Evolutionary conservation across 371 early-diverging fungal genomes (phyloP).

Genomic region (Mucor ambiguus): DNA sequence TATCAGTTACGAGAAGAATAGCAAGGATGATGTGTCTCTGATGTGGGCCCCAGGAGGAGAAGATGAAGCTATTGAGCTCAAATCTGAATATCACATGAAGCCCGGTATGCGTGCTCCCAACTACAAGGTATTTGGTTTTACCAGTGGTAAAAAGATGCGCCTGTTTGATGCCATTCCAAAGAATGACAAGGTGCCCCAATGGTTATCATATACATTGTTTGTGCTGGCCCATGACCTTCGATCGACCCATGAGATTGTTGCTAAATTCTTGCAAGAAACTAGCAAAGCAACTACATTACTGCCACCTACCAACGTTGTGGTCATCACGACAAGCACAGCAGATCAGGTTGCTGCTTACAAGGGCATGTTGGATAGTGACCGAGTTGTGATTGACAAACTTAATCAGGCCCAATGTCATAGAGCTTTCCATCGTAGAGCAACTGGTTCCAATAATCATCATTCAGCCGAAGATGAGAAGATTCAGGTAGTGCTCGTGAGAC

Average conservation of each 20-base stretch:
- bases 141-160: conserved; percentile 36
- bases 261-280: conserved; percentile 21
- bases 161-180: conserved; percentile 30
- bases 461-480: conserved; percentile 10
- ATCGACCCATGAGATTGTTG: conserved; percentile 13
- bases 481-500: conserved; percentile 33
- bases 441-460: neutral
- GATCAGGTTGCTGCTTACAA: conserved; percentile 25
- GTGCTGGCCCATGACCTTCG: conserved; percentile 38
- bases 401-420: conserved; percentile 48
- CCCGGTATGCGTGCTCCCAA: conserved; percentile 50
- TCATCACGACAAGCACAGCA: conserved; percentile 40
- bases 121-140: conserved; percentile 37
- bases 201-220: conserved; percentile 37
- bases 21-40: conserved; percentile 9
- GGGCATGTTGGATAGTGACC: conserved; percentile 17
- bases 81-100: conserved; percentile 10
- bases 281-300: conserved; percentile 3
- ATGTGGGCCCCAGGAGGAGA: conserved; percentile 5
- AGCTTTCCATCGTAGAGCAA: conserved; percentile 23
- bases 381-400: conserved; percentile 41
- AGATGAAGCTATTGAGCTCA: neutral
- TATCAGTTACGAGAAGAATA: conserved; percentile 28
- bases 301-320: conserved; percentile 16
- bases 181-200: conserved; percentile 13